These are phyloP conservation scores for Teratosphaeria pseudoeucalypti DNA, from an alignment of 2,329 filamentous ascomycete genomes.

Conservation along the genomic window DNA sequence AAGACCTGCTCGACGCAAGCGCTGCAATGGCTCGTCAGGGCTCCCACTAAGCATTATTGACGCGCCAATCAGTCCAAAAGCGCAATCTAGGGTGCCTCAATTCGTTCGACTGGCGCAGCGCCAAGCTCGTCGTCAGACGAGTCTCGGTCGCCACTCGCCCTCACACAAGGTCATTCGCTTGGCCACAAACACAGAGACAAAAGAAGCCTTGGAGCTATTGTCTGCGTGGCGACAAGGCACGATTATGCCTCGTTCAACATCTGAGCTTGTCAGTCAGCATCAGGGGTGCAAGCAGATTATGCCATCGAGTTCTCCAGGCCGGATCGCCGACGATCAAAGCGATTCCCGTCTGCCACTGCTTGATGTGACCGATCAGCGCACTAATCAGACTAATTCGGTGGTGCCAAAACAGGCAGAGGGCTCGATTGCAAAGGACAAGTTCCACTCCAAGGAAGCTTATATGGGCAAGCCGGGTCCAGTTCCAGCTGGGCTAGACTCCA, in stretches of 20 bases:
- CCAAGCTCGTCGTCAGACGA: slow-evolving; percentile 36
- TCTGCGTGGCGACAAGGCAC: slow-evolving; percentile 41
- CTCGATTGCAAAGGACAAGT: background rate
- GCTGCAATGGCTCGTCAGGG: slow-evolving; percentile 7
- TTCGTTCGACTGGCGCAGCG: slow-evolving; percentile 49
- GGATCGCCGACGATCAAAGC: background rate
- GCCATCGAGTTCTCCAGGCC: background rate
- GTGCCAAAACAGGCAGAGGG: background rate
- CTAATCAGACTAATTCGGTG: background rate
- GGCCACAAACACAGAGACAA: slow-evolving; percentile 43
- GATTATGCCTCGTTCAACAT: slow-evolving; percentile 6
- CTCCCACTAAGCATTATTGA: slow-evolving; percentile 43
- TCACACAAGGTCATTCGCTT: slow-evolving; percentile 17
- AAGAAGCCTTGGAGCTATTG: slow-evolving; percentile 42
- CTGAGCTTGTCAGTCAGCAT: background rate
- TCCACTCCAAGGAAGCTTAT: background rate
- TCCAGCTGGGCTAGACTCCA: background rate
- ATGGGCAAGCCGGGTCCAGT: background rate
- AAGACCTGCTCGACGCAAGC: background rate
- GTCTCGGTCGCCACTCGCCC: slow-evolving; percentile 43
- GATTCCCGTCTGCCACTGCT: background rate
- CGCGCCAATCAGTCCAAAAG: slow-evolving; percentile 24
- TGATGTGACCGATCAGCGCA: background rate
- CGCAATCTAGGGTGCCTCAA: slow-evolving; percentile 28
- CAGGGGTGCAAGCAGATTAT: background rate